These are phyloP conservation scores for Xylariaceae sp. DNA, from an alignment of 2,329 filamentous ascomycete species.

Conservation along the genomic window DNA sequence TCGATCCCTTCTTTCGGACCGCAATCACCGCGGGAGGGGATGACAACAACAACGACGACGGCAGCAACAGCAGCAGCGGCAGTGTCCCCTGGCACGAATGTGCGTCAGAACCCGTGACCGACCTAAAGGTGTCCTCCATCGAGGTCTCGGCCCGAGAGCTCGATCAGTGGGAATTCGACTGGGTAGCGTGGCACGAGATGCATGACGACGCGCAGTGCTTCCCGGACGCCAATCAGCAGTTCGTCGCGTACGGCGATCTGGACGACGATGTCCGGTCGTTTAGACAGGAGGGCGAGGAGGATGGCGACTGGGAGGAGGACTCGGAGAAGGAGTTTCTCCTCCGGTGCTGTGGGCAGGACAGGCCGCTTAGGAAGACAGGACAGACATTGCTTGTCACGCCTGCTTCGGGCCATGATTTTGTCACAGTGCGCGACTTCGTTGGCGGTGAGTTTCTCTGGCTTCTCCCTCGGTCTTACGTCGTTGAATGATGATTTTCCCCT, in stretches of 20 bases:
- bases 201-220: neutral
- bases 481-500: neutral
- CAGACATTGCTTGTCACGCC: neutral
- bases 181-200: neutral
- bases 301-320: neutral
- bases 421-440: neutral
- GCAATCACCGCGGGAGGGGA: neutral
- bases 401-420: neutral
- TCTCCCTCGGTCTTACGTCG: neutral
- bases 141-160: neutral
- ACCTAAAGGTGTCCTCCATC: neutral
- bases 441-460: neutral
- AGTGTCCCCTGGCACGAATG: neutral
- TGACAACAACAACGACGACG: neutral
- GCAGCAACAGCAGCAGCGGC: too few relatives aligned
- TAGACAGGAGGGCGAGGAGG: neutral
- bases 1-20: neutral
- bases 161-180: neutral
- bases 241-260: neutral
- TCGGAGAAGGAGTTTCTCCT: neutral
- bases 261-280: neutral
- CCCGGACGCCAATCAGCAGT: neutral
- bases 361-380: neutral
- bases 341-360: neutral
- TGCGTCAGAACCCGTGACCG: neutral